Conservation (phyloP, 2,329 filamentous ascomycete species). For the Talaromyces sp. region DNA sequence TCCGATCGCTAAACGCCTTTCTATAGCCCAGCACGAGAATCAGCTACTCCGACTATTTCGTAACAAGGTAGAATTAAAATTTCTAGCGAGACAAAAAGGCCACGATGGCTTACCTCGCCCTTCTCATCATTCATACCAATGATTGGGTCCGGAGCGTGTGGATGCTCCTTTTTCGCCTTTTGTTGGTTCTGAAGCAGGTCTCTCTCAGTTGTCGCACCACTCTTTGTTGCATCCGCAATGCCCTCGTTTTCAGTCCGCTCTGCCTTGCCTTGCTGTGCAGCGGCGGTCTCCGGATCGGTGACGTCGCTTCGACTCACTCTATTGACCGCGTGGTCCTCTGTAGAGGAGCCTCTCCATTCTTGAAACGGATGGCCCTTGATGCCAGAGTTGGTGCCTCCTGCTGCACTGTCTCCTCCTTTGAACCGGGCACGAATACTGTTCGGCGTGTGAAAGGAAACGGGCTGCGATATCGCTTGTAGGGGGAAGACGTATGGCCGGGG, state of each 20-base stretch:
- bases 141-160: constrained; percentile 46
- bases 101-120: constrained; percentile 33
- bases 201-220: constrained; percentile 35
- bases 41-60: neutral
- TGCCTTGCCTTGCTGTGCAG: constrained; percentile 22
- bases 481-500: constrained; percentile 14
- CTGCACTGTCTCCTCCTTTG: constrained; percentile 9
- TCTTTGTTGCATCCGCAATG: constrained; percentile 32
- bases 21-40: constrained; percentile 11
- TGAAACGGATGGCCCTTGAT: constrained; percentile 13
- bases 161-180: constrained; percentile 44
- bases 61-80: neutral
- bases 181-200: constrained; percentile 29
- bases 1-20: constrained; percentile 20
- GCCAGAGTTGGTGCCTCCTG: neutral
- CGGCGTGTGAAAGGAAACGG: constrained; percentile 12
- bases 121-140: constrained; percentile 52
- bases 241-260: constrained; percentile 26
- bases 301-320: constrained; percentile 25
- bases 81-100: neutral
- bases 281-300: constrained; percentile 27
- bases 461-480: constrained; percentile 14
- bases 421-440: constrained; percentile 13
- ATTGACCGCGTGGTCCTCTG: constrained; percentile 28
- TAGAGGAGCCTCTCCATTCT: constrained; percentile 29